Evolutionary conservation across 2,329 filamentous ascomycete species (phyloP).

Genomic region (Penicillium verrucosum): DNA sequence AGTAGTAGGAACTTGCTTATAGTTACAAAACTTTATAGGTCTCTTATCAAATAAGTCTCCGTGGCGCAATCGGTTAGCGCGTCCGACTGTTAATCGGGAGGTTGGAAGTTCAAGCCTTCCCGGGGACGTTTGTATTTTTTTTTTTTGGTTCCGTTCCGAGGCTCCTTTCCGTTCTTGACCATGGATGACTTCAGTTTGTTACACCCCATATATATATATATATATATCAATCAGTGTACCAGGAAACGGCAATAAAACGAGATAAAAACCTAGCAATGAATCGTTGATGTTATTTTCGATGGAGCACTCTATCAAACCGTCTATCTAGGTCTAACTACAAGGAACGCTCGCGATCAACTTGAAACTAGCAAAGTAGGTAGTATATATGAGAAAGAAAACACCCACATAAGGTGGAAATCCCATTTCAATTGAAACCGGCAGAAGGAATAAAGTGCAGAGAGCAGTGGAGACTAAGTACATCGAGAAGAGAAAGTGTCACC

Average conservation of each 20-base stretch:
- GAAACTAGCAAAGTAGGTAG: not conserved
- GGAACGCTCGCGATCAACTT: too few relatives aligned
- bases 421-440: not conserved
- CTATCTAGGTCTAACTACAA: too few relatives aligned
- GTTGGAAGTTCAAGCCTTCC: conserved; percentile 43
- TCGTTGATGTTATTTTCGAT: not conserved
- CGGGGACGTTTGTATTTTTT: conserved; percentile 32
- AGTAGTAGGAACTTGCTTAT: not conserved
- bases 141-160: not conserved
- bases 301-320: not conserved
- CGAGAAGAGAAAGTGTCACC: not conserved
- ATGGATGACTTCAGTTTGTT: not conserved
- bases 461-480: not conserved
- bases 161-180: too few relatives aligned
- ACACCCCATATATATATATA: too few relatives aligned
- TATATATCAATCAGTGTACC: too few relatives aligned
- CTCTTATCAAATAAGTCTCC: conserved; percentile 16
- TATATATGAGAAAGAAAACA: too few relatives aligned
- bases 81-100: conserved; percentile 38
- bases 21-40: fast-evolving
- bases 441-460: not conserved
- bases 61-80: conserved; percentile 32
- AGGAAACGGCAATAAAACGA: too few relatives aligned
- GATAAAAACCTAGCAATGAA: not conserved
- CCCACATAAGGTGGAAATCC: too few relatives aligned